A percentile compares a stretch with the other conserved stretches of the same genome.
Evolutionary conservation across 163 green algal genomes (phyloP).

Genomic region (Chlamydomonas reinhardtii): DNA sequence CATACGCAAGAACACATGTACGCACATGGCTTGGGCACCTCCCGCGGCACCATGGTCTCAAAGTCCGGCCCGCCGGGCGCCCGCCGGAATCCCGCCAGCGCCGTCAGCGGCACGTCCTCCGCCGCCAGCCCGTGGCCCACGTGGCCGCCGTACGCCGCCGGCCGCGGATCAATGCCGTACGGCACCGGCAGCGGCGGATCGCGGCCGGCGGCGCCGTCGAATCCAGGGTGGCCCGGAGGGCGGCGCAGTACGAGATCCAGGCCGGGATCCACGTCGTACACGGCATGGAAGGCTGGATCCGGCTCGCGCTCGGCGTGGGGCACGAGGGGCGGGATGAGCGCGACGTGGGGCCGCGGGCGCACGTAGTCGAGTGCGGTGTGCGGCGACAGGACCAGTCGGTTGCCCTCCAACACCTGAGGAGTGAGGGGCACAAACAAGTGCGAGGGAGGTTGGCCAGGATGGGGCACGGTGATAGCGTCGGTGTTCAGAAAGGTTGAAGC

Average conservation of each 20-base stretch:
- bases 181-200: conserved; percentile 6
- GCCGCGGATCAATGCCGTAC: background rate
- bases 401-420: conserved; percentile 38
- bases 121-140: conserved; percentile 22
- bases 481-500: too few relatives aligned
- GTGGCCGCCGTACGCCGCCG: background rate
- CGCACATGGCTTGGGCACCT: background rate
- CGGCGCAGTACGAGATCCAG: background rate
- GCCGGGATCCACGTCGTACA: conserved; percentile 24
- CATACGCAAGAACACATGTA: too few relatives aligned
- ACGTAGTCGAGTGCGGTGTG: conserved; percentile 32
- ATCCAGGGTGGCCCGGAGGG: background rate
- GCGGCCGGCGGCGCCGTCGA: background rate
- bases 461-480: too few relatives aligned
- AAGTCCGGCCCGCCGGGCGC: conserved; percentile 46
- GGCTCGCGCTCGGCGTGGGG: background rate
- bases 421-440: too few relatives aligned
- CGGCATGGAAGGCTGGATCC: background rate
- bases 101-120: conserved; percentile 54
- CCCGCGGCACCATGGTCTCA: background rate
- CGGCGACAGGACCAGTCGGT: conserved; percentile 38
- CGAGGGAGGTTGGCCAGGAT: too few relatives aligned
- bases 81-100: conserved; percentile 45
- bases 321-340: conserved; percentile 14
- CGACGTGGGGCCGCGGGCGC: conserved; percentile 8